Evolutionary conservation across 2,329 filamentous ascomycete species (phyloP), one percentile per base, ranked within the genome.

Genomic region (Pseudogymnoascus sp.): DNA sequence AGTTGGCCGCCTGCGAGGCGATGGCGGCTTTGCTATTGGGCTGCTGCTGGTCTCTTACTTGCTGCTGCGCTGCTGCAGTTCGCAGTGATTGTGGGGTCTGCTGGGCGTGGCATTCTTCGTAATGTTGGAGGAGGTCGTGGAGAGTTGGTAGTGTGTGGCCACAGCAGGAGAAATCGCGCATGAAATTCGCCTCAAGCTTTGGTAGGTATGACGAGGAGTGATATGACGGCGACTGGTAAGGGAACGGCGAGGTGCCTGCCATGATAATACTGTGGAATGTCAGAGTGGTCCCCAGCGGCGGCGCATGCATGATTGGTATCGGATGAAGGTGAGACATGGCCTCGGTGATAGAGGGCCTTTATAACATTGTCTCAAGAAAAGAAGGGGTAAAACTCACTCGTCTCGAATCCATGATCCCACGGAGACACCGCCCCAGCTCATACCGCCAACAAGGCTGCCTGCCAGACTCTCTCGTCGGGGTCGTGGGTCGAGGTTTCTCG

Each of bases 341-440:
- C 47, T 53, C 28, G 28, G 28, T 53, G 47, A 53, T 53, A 53
- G 35, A 33, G 28, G 8, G 47, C 47, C 47, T 33, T 53, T 53
- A 53, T 53, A 53, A 53, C 47, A 53, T 53, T 35, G 25, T 53
- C 9, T 53, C 47, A 33, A 18, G 28, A 53, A 62, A 39, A 59
- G 47, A 57, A 57, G 37, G 58, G 50, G 61, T 63, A 38, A 61
- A 59, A 87, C 93, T 85, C 85, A 99, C 94, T 99, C 94, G 77
- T 99, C 93, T 74, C 90, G 84, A 75, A 99, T 94, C 80, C 95
- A 97, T 71, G 93, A 97, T 65, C 93, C 93, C 66, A 97, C 90
- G 7, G 93, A 97, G 63, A 96, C 85, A 66, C 92, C 93, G 71
- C 93, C 93, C 92, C 93, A 99, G 75, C 92, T 97, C 87, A 96